Base-by-base conservation (phyloP, 371 early-diverging fungal genomes). In the Mucor indicus region DNA sequence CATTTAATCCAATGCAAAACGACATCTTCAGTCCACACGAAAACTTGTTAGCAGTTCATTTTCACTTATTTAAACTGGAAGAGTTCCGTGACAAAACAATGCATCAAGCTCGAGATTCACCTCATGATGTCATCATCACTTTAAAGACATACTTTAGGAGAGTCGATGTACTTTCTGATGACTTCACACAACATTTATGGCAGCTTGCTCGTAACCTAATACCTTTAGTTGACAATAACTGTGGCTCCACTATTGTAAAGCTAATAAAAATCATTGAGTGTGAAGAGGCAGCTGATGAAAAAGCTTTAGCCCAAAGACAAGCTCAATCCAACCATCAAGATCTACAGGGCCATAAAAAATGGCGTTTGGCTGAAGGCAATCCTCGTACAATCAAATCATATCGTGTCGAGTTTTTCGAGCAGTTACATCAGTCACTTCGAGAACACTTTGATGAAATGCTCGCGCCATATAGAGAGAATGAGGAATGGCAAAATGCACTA, bases 181-280 rank as follows among this genome's bases (percentile, higher is more conserved):
- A 85, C 48, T 98, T 98, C 60, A 87, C 90, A 10, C 66, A 71
- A 19, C 91, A 92, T 54, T 61, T 98, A 24, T 97, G 95, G 93
- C 67, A 75, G 29, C 60, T 96, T 20, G 81, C 91, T 3, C 76
- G 81, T n/a, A 74, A 84, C 49, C 67, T 91, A 37, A 69, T 93
- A n/a, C 85, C 85, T 2, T 67, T 95, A 29, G 85, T 88, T 9
- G 84, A 84, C 55, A 69, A 73, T 20, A 77, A 76, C 13, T 83
- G 87, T 38, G 75, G 80, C 4, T 63, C 87, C 0, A 75, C 90
- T 11, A 77, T 98, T 16, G 86, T 95, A 13, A 81, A 87, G 40
- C 46, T 97, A 17, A 84, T 87, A 49, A 96, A 96, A 57, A 89
- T 96, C 20, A 87, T 98, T 38, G 97, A 97, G 59, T 69, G 72